phyloP scores from a whole-genome alignment of 208 protist species.

The Jaenimonas drosophilae region DNA sequence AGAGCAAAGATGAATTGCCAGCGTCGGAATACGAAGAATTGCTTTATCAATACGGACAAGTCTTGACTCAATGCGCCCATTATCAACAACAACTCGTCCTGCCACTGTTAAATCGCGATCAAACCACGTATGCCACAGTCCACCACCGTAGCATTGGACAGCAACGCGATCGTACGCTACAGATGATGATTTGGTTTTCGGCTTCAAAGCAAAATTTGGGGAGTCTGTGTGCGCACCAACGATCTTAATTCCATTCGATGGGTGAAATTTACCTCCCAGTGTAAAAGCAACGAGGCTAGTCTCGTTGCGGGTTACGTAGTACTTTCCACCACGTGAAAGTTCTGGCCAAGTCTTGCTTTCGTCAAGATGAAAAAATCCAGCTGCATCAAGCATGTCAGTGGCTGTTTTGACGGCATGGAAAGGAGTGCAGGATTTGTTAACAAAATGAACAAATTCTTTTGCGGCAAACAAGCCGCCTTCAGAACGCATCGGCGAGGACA shows the following conservation, averaged over 20 bases:
- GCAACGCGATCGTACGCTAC: slow-evolving; percentile 45
- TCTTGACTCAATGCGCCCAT: slow-evolving; percentile 22
- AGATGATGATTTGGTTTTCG: slow-evolving; percentile 28
- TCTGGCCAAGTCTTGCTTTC: slow-evolving; percentile 52
- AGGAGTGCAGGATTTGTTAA: slow-evolving; percentile 57
- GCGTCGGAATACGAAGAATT: slow-evolving; percentile 90
- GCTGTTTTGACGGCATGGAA: slow-evolving; percentile 70
- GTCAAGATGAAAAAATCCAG: slow-evolving; percentile 47
- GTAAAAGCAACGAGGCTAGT: slow-evolving; percentile 94
- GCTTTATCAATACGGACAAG: slow-evolving; percentile 85
- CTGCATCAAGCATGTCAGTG: slow-evolving; percentile 20
- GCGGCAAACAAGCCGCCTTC: too few relatives aligned
- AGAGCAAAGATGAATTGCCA: slow-evolving; percentile 94
- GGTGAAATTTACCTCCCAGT: slow-evolving; percentile 88
- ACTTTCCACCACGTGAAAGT: slow-evolving; percentile 79
- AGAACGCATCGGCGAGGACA: too few relatives aligned
- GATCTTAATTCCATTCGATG: slow-evolving; percentile 89
- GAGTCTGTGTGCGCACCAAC: slow-evolving; percentile 97
- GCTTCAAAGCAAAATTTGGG: slow-evolving; percentile 87
- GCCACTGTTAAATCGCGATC: slow-evolving; percentile 85
- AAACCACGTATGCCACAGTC: slow-evolving; percentile 88
- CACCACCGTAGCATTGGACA: slow-evolving; percentile 84
- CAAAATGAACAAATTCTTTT: slow-evolving; percentile 54
- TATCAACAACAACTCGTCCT: slow-evolving; percentile 57
- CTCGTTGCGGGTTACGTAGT: slow-evolving; percentile 96